Evolutionary conservation across 2,329 filamentous ascomycete genomes (phyloP).

Genomic region (Fusarium domesticum): DNA sequence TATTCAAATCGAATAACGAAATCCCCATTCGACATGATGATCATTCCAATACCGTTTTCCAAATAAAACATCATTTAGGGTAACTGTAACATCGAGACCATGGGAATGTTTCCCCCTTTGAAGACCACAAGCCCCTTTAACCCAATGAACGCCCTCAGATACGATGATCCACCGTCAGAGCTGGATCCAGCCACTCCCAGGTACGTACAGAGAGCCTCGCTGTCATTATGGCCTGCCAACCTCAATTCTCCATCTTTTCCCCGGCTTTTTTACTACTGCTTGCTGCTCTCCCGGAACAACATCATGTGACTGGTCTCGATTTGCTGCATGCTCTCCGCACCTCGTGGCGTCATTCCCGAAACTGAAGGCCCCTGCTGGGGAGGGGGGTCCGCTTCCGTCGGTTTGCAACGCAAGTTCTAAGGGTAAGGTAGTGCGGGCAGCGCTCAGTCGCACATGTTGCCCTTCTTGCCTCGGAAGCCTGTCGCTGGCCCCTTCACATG

Average conservation of each 20-base stretch:
- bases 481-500: slow-evolving; percentile 24
- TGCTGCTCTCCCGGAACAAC: not conserved
- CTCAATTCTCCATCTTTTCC: slow-evolving; percentile 21
- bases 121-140: too few relatives aligned
- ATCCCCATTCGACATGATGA: too few relatives aligned
- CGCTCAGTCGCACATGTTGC: slow-evolving; percentile 20
- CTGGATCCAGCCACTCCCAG: not conserved
- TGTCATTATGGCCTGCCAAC: slow-evolving; percentile 1
- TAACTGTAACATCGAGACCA: too few relatives aligned
- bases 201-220: not conserved
- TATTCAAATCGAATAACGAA: too few relatives aligned
- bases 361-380: slow-evolving; percentile 1
- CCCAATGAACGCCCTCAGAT: too few relatives aligned
- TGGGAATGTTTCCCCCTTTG: too few relatives aligned
- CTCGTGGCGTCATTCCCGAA: slow-evolving; percentile 28
- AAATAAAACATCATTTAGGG: too few relatives aligned
- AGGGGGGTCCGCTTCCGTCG: slow-evolving; percentile 26
- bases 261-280: slow-evolving; percentile 19
- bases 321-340: not conserved
- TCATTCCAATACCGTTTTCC: too few relatives aligned
- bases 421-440: slow-evolving; percentile 1
- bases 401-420: slow-evolving; percentile 12
- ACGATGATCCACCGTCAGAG: not conserved
- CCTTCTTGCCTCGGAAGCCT: slow-evolving; percentile 28
- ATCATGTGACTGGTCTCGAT: slow-evolving; percentile 26